These are phyloP conservation scores for Asterochloris erici DNA, from an alignment of 139 green algal species.

Conservation along the genomic window DNA sequence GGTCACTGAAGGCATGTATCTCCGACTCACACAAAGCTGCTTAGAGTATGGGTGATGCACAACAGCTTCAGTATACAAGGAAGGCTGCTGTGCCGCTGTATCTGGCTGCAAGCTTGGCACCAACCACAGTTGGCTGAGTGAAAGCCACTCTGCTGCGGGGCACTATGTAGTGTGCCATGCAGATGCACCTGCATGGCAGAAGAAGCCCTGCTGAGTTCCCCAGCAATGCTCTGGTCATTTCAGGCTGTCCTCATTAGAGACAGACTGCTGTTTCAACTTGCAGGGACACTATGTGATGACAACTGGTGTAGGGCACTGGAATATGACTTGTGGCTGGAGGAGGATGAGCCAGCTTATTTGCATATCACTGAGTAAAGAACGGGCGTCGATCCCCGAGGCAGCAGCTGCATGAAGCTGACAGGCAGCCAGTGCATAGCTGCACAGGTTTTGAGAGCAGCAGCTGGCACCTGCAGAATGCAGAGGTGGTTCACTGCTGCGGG, in stretches of 20 bases:
- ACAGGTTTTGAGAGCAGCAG: not conserved
- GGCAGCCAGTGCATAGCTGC: not conserved
- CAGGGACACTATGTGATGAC: not conserved
- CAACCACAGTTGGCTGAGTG: constrained; percentile 30
- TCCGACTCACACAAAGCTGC: too few relatives aligned
- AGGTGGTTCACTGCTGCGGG: not conserved
- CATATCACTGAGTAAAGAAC: not conserved
- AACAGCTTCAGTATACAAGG: constrained; percentile 24
- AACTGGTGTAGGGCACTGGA: not conserved
- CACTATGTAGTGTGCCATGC: constrained; percentile 39
- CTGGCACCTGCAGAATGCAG: not conserved
- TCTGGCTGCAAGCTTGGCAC: constrained; percentile 17
- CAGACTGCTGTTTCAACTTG: not conserved
- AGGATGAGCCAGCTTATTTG: too few relatives aligned
- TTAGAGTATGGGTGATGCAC: not conserved
- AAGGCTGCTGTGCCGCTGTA: constrained; percentile 24
- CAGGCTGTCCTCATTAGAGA: not conserved
- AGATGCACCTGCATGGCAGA: constrained; percentile 20
- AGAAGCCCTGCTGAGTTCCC: not conserved
- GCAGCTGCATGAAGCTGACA: not conserved
- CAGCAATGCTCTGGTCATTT: not conserved
- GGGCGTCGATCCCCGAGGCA: not conserved
- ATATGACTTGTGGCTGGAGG: not conserved
- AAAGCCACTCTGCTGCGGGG: constrained; percentile 36
- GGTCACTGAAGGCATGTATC: too few relatives aligned